A percentile compares a stretch with the other conserved stretches of the same genome.
Conservation (phyloP, 495 filamentous ascomycete species). For the Hypoxylon fragiforme region DNA sequence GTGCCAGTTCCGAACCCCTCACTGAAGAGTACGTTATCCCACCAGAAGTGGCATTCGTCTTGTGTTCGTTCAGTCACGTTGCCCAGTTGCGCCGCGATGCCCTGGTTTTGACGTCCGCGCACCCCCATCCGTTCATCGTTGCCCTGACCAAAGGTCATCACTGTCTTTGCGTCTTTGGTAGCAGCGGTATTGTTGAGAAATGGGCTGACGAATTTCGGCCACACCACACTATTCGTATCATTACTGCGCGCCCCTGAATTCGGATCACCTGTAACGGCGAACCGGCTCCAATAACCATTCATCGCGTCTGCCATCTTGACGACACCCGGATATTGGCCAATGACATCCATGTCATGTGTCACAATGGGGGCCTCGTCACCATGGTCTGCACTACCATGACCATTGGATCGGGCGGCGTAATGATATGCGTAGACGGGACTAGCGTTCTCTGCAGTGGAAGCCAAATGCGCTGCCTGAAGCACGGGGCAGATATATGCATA, state of each 20-base stretch:
- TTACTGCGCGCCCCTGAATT: conserved; percentile 43
- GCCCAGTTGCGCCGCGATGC: conserved; percentile 48
- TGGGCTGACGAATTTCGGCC: conserved; percentile 39
- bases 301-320: conserved; percentile 54
- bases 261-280: conserved; percentile 57
- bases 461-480: conserved; percentile 60
- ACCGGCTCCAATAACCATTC: conserved; percentile 60
- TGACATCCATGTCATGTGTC: conserved; percentile 52
- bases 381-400: conserved; percentile 59
- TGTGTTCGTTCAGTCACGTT: conserved; percentile 48
- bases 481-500: conserved; percentile 71
- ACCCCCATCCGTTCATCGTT: conserved; percentile 57
- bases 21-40: conserved; percentile 44
- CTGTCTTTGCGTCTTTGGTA: conserved; percentile 36
- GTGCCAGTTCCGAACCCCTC: conserved; percentile 45
- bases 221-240: conserved; percentile 5
- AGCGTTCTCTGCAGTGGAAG: conserved; percentile 38
- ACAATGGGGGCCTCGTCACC: conserved; percentile 61
- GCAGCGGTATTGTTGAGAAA: conserved; percentile 12
- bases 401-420: conserved; percentile 56
- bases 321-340: conserved; percentile 48
- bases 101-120: conserved; percentile 44
- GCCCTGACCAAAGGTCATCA: conserved; percentile 63
- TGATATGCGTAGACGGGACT: conserved; percentile 60
- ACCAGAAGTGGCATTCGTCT: conserved; percentile 63